A percentile compares a stretch with the other conserved stretches of the same genome.
Evolutionary conservation across 768 basidiomycete species (phyloP).

Genomic region (Pleurotus pulmonarius): DNA sequence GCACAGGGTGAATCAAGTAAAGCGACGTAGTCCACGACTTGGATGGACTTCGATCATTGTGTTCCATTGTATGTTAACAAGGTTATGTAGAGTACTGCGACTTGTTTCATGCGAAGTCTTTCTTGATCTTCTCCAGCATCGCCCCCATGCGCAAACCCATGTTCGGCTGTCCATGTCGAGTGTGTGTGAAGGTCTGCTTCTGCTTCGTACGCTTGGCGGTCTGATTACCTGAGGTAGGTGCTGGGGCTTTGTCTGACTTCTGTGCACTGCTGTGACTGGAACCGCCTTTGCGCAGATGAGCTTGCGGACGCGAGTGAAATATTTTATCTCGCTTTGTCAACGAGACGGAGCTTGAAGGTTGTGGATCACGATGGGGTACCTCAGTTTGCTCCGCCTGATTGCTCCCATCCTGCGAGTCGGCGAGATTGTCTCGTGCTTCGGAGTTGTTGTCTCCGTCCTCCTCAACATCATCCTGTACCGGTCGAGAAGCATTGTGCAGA

Average conservation of each 20-base stretch:
- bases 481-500: constrained; percentile 9
- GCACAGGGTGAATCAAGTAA: constrained; percentile 10
- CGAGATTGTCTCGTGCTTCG: constrained; percentile 7
- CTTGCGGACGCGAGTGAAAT: not conserved
- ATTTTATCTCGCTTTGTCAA: not conserved
- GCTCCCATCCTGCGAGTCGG: constrained; percentile 15
- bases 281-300: not conserved
- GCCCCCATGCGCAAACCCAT: constrained; percentile 89
- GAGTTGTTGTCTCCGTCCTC: constrained; percentile 7
- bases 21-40: constrained; percentile 20
- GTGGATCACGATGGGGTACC: too few relatives aligned
- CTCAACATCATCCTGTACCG: constrained; percentile 11
- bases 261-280: not conserved
- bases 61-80: too few relatives aligned
- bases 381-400: constrained; percentile 6
- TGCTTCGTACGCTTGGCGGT: not conserved
- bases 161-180: constrained; percentile 44
- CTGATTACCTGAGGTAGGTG: not conserved
- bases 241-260: not conserved
- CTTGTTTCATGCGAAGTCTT: constrained; percentile 24
- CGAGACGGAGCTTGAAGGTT: too few relatives aligned
- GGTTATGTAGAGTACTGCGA: too few relatives aligned
- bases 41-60: too few relatives aligned
- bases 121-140: constrained; percentile 82
- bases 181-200: not conserved